Percentiles rank a stretch among this genome's conserved stretches.
Evolutionary conservation across 306 rosid genomes (phyloP).

Genomic region (Acacia confusa): DNA sequence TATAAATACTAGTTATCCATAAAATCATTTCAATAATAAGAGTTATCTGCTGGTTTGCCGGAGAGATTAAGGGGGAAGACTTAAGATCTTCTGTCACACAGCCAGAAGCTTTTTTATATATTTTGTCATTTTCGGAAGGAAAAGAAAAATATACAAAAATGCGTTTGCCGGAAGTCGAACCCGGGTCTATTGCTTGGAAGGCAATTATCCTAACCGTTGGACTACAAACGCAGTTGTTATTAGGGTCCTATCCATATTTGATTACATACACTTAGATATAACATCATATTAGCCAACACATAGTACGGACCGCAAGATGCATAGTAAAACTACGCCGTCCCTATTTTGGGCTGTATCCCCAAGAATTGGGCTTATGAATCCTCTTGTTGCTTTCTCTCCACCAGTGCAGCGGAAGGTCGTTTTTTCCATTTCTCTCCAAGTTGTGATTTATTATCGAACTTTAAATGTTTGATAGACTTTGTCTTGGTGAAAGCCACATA

Average conservation of each 20-base stretch:
- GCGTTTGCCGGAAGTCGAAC: conserved; percentile 13
- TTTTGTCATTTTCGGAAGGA: background rate
- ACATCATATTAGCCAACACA: no score
- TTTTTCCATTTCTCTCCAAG: background rate
- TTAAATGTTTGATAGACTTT: background rate
- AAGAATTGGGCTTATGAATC: background rate
- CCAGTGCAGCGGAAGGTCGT: no score
- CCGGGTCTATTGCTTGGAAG: conserved; percentile 6
- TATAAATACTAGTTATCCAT: no score
- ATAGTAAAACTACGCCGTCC: no score
- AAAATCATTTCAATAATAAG: no score
- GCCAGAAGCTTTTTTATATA: conserved; percentile 34
- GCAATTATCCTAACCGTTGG: conserved; percentile 7
- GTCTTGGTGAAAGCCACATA: background rate
- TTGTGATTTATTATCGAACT: background rate
- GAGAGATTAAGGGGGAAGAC: conserved; percentile 5
- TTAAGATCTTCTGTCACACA: conserved; percentile 43
- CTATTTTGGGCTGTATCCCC: background rate
- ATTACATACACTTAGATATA: no score
- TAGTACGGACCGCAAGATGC: no score
- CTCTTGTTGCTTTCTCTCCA: background rate
- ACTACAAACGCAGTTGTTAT: background rate
- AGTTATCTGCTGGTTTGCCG: conserved; percentile 51
- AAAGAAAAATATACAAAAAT: background rate
- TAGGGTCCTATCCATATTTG: no score